Base-by-base conservation (phyloP, 148 eudicot species). In the Vaccinium vitisidaea region DNA sequence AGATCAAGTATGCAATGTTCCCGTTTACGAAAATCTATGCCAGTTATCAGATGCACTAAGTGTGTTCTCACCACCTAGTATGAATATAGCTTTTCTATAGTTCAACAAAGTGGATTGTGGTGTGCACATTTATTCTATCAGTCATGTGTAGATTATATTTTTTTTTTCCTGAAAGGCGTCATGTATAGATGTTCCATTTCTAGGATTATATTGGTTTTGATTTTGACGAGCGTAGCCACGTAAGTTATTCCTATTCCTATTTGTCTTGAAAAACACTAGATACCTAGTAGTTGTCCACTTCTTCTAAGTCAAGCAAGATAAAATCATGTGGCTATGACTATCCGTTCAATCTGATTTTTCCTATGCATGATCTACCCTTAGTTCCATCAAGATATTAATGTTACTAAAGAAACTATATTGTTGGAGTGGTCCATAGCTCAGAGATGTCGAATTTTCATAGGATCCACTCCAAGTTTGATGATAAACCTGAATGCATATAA, bases 1-100 rank as follows among this genome's bases (percentile, higher is more conserved):
- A 82, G 78, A 19, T 83, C 88, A 4, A 84, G 50, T 8, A 58
- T 43, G 10, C 84, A 32, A 50, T 77, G 11, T 73, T 73, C 77
- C 16, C 18, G 8, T 71, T 71, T 14, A 27, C 0, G 75, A 4
- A 13, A 59, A 16, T 59, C 16, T 70, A 70, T 13, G 30, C 46
- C 2, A 30, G 21, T 8, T 70, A 15, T 30, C 43, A 32, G 43
- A 70, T 30, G 75, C 75, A 70, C 46, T 70, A 70, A 27, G 46
- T 6, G 9, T 32, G 43, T 27, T 32, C 16, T 70, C 19, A 1
- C 75, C 75, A 70, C 43, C 19, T 12, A 27, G 46, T 25, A 70
- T 30, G 69, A 61, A 63, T 63, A 23, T n/a, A 63, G 69, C 11
- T 63, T 2, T 23, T 63, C 70, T 0, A 63, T 2, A 63, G 30